Conservation (phyloP, 1,139 yeast species). For the Kurtzmaniella quercitrusa region DNA sequence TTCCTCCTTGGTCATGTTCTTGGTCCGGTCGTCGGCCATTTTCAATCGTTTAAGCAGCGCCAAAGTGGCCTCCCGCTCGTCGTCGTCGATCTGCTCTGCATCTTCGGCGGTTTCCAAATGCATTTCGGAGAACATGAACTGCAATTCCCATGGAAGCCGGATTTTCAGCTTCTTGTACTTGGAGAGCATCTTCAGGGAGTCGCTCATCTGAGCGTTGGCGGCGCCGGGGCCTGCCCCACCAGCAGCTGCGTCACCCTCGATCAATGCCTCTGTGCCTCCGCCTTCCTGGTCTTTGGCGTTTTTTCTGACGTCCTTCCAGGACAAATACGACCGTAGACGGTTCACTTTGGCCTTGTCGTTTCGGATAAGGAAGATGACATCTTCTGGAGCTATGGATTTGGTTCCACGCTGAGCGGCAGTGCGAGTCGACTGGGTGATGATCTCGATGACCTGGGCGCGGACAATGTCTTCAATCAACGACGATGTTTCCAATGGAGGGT, state of each 20-base stretch:
- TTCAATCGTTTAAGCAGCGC: constrained; percentile 85
- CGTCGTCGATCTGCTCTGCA: constrained; percentile 78
- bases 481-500: constrained; percentile 89
- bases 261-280: constrained; percentile 62
- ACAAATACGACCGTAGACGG: constrained; percentile 79
- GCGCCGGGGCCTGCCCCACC: constrained; percentile 30
- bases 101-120: constrained; percentile 80
- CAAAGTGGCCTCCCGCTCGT: constrained; percentile 81
- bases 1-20: constrained; percentile 91
- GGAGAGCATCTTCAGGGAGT: constrained; percentile 51
- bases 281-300: constrained; percentile 95
- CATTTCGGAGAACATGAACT: constrained; percentile 89
- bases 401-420: constrained; percentile 81
- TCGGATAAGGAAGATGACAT: constrained; percentile 83
- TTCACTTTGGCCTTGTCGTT: constrained; percentile 95
- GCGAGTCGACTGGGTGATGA: constrained; percentile 71
- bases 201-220: constrained; percentile 31
- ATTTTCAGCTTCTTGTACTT: constrained; percentile 76
- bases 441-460: constrained; percentile 89
- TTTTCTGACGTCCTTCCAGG: constrained; percentile 97
- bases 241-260: constrained; percentile 39
- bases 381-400: constrained; percentile 85
- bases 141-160: constrained; percentile 91
- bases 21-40: constrained; percentile 91
- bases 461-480: constrained; percentile 92